Evolutionary conservation across 768 basidiomycete genomes (phyloP).

Genomic region (Paxillus involutus): DNA sequence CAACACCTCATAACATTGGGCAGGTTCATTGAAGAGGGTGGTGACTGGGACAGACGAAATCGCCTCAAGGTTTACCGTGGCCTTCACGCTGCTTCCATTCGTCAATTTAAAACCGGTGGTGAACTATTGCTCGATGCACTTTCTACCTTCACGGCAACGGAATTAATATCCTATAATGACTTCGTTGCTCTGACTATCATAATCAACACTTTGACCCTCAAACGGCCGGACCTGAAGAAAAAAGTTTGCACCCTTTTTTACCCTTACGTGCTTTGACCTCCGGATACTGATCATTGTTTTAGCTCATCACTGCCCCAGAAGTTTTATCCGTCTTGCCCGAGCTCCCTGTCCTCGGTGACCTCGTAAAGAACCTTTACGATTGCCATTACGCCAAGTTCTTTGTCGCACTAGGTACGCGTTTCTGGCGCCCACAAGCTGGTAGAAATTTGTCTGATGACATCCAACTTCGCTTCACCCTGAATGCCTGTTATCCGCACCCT

Average conservation of each 20-base stretch:
- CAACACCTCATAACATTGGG: neutral
- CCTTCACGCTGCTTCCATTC: slow-evolving; percentile 78
- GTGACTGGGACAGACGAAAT: slow-evolving; percentile 98
- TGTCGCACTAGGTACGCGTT: slow-evolving; percentile 68
- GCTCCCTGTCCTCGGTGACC: slow-evolving; percentile 77
- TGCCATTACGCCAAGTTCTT: slow-evolving; percentile 97
- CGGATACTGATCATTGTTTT: slow-evolving; percentile 6
- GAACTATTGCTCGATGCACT: slow-evolving; percentile 88
- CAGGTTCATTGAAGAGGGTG: slow-evolving; percentile 90
- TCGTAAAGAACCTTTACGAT: slow-evolving; percentile 86
- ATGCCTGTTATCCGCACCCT: neutral
- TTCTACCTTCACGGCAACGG: slow-evolving; percentile 92
- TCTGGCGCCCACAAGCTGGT: neutral
- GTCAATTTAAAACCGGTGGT: slow-evolving; percentile 88
- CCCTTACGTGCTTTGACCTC: neutral
- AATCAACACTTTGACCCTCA: slow-evolving; percentile 71
- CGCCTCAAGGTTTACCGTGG: slow-evolving; percentile 95
- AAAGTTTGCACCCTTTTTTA: slow-evolving; percentile 49
- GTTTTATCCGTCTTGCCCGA: slow-evolving; percentile 84
- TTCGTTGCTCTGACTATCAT: slow-evolving; percentile 87
- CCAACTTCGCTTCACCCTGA: neutral
- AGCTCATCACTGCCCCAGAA: slow-evolving; percentile 88
- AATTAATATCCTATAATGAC: slow-evolving; percentile 84
- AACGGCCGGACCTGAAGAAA: slow-evolving; percentile 86
- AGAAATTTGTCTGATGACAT: slow-evolving; percentile 8